phyloP scores from a whole-genome alignment of 176 grass and related monocot genomes.

The Aegilops umbellulata region DNA sequence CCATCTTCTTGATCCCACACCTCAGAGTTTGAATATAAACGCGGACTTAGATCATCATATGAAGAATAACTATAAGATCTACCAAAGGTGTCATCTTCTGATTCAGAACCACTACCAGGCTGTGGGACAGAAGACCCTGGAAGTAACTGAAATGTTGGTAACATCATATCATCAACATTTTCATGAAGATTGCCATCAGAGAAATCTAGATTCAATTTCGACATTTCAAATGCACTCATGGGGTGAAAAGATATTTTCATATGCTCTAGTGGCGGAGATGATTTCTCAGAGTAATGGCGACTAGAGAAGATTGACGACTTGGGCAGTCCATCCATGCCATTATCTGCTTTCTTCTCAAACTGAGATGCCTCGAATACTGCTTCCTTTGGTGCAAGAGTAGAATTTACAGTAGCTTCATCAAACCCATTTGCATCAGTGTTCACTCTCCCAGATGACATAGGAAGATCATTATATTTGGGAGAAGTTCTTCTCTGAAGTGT shows the following conservation, averaged over 20 bases:
- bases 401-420: constrained; percentile 37
- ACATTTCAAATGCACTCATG: constrained; percentile 56
- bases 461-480: constrained; percentile 47
- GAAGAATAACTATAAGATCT: constrained; percentile 92
- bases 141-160: constrained; percentile 84
- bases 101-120: constrained; percentile 70
- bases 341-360: constrained; percentile 40
- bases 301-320: constrained; percentile 46
- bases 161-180: constrained; percentile 60
- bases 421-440: constrained; percentile 42
- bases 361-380: constrained; percentile 25
- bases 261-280: constrained; percentile 86
- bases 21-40: constrained; percentile 87
- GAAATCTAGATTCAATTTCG: constrained; percentile 68
- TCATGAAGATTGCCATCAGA: constrained; percentile 47
- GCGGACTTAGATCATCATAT: constrained; percentile 75
- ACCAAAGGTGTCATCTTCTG: constrained; percentile 97
- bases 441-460: constrained; percentile 33
- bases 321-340: constrained; percentile 39
- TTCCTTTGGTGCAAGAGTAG: constrained; percentile 17
- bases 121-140: constrained; percentile 42
- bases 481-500: constrained; percentile 85
- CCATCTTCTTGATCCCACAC: constrained; percentile 81
- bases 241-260: constrained; percentile 98
- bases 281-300: constrained; percentile 62